These are phyloP conservation scores for Leptographium flavum DNA, from an alignment of 2,329 filamentous ascomycete genomes.

Conservation along the genomic window DNA sequence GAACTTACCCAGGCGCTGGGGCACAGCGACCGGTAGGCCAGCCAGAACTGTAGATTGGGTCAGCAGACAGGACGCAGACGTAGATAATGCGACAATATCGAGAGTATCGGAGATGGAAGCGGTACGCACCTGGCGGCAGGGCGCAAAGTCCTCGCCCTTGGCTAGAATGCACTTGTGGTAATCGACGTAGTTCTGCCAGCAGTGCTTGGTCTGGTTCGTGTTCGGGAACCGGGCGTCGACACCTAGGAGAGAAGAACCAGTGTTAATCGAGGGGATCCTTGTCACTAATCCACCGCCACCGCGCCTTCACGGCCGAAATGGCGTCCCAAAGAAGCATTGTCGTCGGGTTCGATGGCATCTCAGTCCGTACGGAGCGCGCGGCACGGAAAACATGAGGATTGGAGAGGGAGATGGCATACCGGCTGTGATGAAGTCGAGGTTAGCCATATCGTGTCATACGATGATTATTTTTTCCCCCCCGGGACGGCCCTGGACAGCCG, in stretches of 20 bases:
- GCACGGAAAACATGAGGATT: neutral
- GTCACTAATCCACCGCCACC: neutral
- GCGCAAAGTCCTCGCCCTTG: slow-evolving; percentile 97
- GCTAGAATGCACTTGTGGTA: slow-evolving; percentile 99
- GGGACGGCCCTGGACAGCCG: neutral
- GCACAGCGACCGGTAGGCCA: slow-evolving; percentile 95
- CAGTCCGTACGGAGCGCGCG: neutral
- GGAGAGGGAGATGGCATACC: slow-evolving; percentile 8
- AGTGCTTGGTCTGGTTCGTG: slow-evolving; percentile 98
- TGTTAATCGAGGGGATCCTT: neutral
- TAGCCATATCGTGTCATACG: slow-evolving; percentile 11
- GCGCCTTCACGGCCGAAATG: neutral
- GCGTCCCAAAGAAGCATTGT: neutral
- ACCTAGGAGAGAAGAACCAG: slow-evolving; percentile 41
- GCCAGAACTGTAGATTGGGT: slow-evolving; percentile 59
- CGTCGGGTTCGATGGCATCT: neutral
- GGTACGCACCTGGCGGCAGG: slow-evolving; percentile 81
- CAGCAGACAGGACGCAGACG: slow-evolving; percentile 6
- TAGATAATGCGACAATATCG: neutral
- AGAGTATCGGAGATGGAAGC: neutral
- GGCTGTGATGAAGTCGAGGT: slow-evolving; percentile 4
- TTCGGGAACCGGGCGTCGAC: slow-evolving; percentile 99
- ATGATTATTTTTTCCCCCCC: slow-evolving; percentile 5
- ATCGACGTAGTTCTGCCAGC: slow-evolving; percentile 99
- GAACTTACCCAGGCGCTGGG: slow-evolving; percentile 57